Evolutionary conservation across 1,284 basidiomycete species (phyloP), one percentile per base, ranked within the genome.

Genomic region (Flammula alnicola): DNA sequence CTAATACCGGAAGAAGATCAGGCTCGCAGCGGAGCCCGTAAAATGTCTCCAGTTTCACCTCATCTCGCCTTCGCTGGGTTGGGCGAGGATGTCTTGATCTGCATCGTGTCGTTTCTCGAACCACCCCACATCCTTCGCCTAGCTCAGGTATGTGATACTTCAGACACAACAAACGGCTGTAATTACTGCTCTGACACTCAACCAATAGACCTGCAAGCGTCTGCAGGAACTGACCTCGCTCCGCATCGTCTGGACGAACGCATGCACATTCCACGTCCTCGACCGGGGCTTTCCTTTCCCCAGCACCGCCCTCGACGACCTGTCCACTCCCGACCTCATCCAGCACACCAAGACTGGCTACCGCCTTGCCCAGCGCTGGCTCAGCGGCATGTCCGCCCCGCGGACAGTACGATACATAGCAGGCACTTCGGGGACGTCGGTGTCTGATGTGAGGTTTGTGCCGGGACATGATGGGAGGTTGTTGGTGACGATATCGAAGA

Each of bases 231-330:
- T 83, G 8, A 77, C 79, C 0, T 64, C 60, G 8, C 65, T 77
- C 16, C 75, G 73, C 31, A 71, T 76, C 39, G 73, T 85, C 17
- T 86, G 84, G 84, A 71, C 71, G n/a, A 73, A 74, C 30, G 76
- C 75, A 14, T 79, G 75, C 58, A 58, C 59, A 14, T 62, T 52
- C 32, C 69, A 79, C 36, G 70, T 84, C 26, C 59, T 80, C 3
- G 47, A 55, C 9, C 59, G 65, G 20, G 75, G 76, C 0, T 75
- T 74, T 44, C 83, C 83, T 0, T 83, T 82, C 55, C 71, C 76
- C 1, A 29, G 54, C 17, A 43, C 47, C 1, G 27, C 54, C 19
- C 55, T 61, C 8, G 61, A 66, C 22, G 57, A 62, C 2, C 62
- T 79, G 39, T 58, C 67, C 6, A 62, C 67, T 8, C 45, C 59